Base-by-base conservation (phyloP, 768 basidiomycete genomes). In the Termitomyces sp. region DNA sequence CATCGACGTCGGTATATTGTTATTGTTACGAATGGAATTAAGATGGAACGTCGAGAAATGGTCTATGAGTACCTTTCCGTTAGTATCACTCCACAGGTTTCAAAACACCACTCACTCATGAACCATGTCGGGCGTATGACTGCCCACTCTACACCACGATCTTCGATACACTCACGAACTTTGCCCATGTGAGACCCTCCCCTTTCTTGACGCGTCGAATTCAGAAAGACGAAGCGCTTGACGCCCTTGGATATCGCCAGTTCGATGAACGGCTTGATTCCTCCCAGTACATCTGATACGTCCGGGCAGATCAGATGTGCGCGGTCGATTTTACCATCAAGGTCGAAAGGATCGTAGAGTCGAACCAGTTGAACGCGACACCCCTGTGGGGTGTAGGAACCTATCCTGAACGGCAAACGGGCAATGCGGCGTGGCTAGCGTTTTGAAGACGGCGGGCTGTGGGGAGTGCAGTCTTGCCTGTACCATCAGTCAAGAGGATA, bases 111-210 rank as follows among this genome's bases (percentile, higher is more conserved):
- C 48, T 34, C 22, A 75, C 76, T 73, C 26, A 68, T 69, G 57
- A 77, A 77, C 72, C 71, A 74, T 9, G 76, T 72, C 1, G 76
- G 76, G 1, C 75, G 64, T 16, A 79, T 46, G 18, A 71, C 67
- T 20, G 63, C 62, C 56, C 72, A 75, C 33, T 77, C 73, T 2
- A 74, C 67, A 1, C 68, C 70, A 26, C 65, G 53, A n/a, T 66
- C 60, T 14, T 60, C 65, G 12, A 79, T 64, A 46, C 76, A 75
- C 53, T 72, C 67, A 27, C 76, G 77, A 4, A 74, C 64, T 44
- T 67, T 64, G 3, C 76, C 75, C 39, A 63, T 59, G 8, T 61
- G 55, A 0, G 59, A 55, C 1, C 59, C 64, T 20, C 73, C 74
- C 30, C 58, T 64, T 1, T 65, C 62, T 34, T 69, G 26, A 14